Conservation (phyloP, 169 alveolate species). For the Plasmodium falciparum region DNA sequence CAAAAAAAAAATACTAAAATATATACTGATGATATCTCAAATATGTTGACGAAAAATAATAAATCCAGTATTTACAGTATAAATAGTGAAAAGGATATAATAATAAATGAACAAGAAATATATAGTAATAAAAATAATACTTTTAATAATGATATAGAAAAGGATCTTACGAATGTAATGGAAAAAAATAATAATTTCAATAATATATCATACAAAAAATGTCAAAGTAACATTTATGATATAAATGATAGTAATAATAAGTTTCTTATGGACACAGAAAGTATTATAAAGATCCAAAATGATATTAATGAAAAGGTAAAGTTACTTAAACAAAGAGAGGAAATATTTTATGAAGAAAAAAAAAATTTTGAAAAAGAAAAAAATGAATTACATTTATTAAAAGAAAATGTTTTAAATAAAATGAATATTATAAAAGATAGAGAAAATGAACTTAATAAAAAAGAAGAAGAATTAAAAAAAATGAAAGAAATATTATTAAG, state of each 20-base stretch:
- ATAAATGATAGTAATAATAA: background rate
- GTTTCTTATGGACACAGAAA: background rate
- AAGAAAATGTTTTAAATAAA: constrained; percentile 10
- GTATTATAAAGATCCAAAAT: constrained; percentile 5
- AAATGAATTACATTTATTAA: constrained; percentile 35
- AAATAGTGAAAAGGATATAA: too few relatives aligned
- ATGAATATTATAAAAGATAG: constrained; percentile 19
- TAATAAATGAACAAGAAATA: too few relatives aligned
- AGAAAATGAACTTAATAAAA: constrained; percentile 36
- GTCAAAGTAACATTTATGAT: background rate
- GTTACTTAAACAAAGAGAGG: constrained; percentile 32
- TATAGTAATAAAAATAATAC: background rate
- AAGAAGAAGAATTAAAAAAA: constrained; percentile 51
- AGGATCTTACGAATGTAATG: background rate
- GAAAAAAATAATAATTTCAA: background rate
- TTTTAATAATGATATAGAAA: background rate
- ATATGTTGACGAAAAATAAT: too few relatives aligned
- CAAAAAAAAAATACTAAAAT: too few relatives aligned
- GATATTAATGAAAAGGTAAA: constrained; percentile 22
- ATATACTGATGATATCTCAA: too few relatives aligned
- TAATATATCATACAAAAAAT: too few relatives aligned
- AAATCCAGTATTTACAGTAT: too few relatives aligned
- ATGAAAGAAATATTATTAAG: constrained; percentile 13
- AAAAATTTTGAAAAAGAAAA: constrained; percentile 7
- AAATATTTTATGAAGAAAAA: constrained; percentile 36